Evolutionary conservation across 805 yeast species (phyloP).

Genomic region (Lipomyces yamadae): DNA sequence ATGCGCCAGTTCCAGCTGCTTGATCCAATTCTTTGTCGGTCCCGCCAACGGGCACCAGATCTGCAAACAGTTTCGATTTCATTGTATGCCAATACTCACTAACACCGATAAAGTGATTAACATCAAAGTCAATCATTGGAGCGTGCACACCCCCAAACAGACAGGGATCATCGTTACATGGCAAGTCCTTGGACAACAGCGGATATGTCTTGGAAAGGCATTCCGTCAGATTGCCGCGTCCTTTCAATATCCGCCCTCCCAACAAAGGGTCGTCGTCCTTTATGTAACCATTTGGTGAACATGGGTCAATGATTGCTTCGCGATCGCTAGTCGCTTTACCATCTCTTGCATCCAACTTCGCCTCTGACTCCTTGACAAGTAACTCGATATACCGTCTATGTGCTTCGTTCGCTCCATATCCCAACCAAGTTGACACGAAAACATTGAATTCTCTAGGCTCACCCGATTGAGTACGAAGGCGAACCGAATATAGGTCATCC

Average conservation of each 20-base stretch:
- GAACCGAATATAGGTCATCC: constrained; percentile 73
- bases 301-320: constrained; percentile 45
- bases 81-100: constrained; percentile 95
- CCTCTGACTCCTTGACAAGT: constrained; percentile 23
- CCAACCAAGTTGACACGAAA: constrained; percentile 95
- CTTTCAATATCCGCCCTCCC: constrained; percentile 50
- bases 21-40: constrained; percentile 11
- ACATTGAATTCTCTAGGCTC: constrained; percentile 75
- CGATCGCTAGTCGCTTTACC: not conserved
- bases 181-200: constrained; percentile 71
- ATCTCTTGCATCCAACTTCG: constrained; percentile 6
- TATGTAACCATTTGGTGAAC: constrained; percentile 50
- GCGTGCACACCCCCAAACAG: constrained; percentile 94
- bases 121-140: constrained; percentile 78
- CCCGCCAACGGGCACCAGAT: constrained; percentile 15
- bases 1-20: constrained; percentile 67
- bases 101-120: constrained; percentile 86
- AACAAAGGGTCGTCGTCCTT: constrained; percentile 46
- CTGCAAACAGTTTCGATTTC: constrained; percentile 26
- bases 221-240: constrained; percentile 77
- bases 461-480: constrained; percentile 73
- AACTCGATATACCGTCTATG: constrained; percentile 64
- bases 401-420: constrained; percentile 97
- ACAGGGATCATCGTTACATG: constrained; percentile 89
- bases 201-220: constrained; percentile 79